phyloP scores from a whole-genome alignment of 83 land plant species.

The Picea engelmannii region DNA sequence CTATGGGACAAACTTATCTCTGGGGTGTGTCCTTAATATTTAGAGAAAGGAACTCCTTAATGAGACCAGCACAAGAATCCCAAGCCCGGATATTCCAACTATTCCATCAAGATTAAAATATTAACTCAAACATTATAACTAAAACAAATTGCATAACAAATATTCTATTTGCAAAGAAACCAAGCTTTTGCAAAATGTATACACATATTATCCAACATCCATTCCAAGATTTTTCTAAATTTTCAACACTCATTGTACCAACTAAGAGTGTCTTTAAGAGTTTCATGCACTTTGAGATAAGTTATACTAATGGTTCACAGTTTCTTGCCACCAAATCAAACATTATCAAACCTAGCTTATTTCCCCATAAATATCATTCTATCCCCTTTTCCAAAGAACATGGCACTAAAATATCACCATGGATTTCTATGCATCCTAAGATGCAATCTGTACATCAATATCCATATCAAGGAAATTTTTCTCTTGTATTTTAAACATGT shows the following conservation, averaged over 20 bases:
- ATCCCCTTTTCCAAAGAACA: background rate
- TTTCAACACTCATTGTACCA: conserved; percentile 9
- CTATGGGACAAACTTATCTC: background rate
- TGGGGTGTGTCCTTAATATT: background rate
- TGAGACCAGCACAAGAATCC: conserved; percentile 17
- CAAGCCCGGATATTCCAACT: background rate
- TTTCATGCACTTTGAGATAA: conserved; percentile 14
- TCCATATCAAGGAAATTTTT: no score
- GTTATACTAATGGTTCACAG: background rate
- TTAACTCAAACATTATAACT: conserved; percentile 8
- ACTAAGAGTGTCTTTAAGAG: conserved; percentile 12
- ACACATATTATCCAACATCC: conserved; percentile 12
- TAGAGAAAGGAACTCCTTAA: conserved; percentile 8
- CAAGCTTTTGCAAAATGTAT: conserved; percentile 10
- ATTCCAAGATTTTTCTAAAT: background rate
- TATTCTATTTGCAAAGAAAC: background rate
- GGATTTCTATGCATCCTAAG: conserved; percentile 10
- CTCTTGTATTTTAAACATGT: no score
- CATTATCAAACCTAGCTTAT: no score
- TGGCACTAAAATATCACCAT: conserved; percentile 9
- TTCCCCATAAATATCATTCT: background rate
- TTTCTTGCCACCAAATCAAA: background rate
- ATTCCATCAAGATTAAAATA: conserved; percentile 11
- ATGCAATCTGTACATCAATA: no score
- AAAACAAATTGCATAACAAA: conserved; percentile 5